Evolutionary conservation across 495 filamentous ascomycete species (phyloP).

Genomic region (Sporormia fimetaria): DNA sequence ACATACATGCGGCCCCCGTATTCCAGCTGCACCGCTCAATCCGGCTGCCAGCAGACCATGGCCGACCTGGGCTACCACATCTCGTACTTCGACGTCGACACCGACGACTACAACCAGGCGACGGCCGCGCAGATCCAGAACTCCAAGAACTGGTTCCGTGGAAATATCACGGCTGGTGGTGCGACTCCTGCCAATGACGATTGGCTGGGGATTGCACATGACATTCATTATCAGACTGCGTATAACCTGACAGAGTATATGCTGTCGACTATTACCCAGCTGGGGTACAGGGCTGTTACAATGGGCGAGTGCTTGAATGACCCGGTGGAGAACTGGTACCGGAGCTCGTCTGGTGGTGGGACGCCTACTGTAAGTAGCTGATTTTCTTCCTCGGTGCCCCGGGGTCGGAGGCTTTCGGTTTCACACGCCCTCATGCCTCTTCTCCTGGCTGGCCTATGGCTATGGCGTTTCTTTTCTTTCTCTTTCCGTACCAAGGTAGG

Average conservation of each 20-base stretch:
- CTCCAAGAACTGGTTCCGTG: constrained; percentile 58
- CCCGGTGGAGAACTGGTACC: constrained; percentile 22
- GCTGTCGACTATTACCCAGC: constrained; percentile 32
- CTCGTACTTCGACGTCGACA: constrained; percentile 67
- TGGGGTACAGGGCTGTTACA: constrained; percentile 24
- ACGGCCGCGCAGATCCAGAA: constrained; percentile 48
- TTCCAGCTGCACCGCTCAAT: constrained; percentile 51
- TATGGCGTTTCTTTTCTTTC: no score
- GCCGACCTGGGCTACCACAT: constrained; percentile 63
- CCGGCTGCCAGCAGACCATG: constrained; percentile 49
- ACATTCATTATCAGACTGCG: constrained; percentile 66
- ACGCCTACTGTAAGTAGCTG: constrained; percentile 3
- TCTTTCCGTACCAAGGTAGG: no score
- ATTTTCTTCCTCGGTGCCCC: background rate
- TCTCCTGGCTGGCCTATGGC: no score
- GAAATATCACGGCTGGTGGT: constrained; percentile 38
- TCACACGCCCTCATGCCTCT: background rate
- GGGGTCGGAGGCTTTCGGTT: background rate
- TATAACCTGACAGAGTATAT: constrained; percentile 68
- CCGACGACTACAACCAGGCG: constrained; percentile 58
- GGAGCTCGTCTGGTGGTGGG: constrained; percentile 4
- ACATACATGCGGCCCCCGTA: constrained; percentile 82
- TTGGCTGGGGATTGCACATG: constrained; percentile 65
- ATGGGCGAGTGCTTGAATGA: constrained; percentile 25
- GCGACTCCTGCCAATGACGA: constrained; percentile 36